phyloP scores from a whole-genome alignment of 306 rosid species.

The Mucuna pruriens region DNA sequence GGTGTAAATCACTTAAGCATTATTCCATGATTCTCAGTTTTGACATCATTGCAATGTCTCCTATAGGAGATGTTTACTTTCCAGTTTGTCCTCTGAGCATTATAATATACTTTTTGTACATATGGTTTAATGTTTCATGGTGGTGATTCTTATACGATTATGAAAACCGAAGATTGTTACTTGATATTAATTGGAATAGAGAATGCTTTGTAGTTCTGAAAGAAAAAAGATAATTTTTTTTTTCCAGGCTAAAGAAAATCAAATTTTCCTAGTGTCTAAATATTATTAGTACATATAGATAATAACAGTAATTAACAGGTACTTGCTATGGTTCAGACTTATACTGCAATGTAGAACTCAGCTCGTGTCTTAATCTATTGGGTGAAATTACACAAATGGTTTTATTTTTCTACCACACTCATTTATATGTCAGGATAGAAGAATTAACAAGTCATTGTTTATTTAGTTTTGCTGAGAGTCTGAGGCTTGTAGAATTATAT shows the following conservation, averaged over 20 bases:
- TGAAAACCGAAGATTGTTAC: background rate
- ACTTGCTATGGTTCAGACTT: background rate
- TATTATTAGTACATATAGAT: background rate
- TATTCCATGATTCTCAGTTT: slow-evolving; percentile 11
- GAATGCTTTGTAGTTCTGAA: background rate
- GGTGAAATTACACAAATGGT: background rate
- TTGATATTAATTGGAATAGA: slow-evolving; percentile 9
- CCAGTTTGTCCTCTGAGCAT: background rate
- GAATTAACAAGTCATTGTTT: background rate
- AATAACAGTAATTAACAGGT: background rate
- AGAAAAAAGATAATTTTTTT: background rate
- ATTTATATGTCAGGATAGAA: background rate
- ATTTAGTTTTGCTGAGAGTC: background rate
- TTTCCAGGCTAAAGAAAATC: background rate
- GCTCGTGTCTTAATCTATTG: background rate
- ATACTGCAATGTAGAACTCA: background rate
- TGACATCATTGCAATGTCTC: slow-evolving; percentile 15
- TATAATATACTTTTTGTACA: background rate
- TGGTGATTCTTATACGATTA: background rate
- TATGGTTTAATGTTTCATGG: background rate
- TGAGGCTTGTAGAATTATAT: background rate
- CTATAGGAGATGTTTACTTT: background rate
- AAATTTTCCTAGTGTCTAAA: background rate
- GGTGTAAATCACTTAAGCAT: background rate
- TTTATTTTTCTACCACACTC: background rate